Base-by-base conservation (phyloP, 2,329 filamentous ascomycete genomes). In the Cytospora mali region DNA sequence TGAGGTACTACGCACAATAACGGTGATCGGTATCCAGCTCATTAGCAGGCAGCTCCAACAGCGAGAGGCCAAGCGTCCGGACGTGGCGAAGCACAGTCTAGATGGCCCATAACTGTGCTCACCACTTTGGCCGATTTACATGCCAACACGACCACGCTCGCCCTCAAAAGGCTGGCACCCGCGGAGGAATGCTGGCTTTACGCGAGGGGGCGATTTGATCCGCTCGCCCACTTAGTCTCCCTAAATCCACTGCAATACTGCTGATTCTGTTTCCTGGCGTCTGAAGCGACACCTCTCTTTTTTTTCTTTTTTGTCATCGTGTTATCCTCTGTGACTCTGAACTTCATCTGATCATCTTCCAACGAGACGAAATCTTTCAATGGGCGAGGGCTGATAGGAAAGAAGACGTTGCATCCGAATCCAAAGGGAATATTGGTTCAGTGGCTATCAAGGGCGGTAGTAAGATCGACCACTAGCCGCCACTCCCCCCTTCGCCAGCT, bases 61-160 rank as follows among this genome's bases (percentile, higher is more conserved):
- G n/a, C n/a, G 31, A 21, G 42, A 48, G 54, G 49, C 21, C 28
- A 33, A 53, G 10, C 53, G n/a, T 28, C 54, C 27, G 27, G 50
- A 60, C 50, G 42, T 10, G 50, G 35, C 57, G 58, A 35, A 48
- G 58, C 4, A 29, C 28, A 54, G 52, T 29, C 35, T 39, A 27
- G 57, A 49, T 33, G n/a, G 50, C 31, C 42, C 23, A 51, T 48
- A 60, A 51, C 53, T 27, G 42, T 55, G 51, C 54, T 55, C 54
- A 46, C 60, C 28, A 60, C 53, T 61, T 61, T 33, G n/a, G 49
- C 28, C 50, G 39, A 35, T 14, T 25, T 57, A 21, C 61, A 59
- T 64, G 49, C 64, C 64, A 64, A 60, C 59, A 56, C 60, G 62
- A 53, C 48, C 55, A 52, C 59, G 55, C 29, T 59, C 5, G 23